Base-by-base conservation (phyloP, 2,329 filamentous ascomycete genomes). In the Penicillium sp. region DNA sequence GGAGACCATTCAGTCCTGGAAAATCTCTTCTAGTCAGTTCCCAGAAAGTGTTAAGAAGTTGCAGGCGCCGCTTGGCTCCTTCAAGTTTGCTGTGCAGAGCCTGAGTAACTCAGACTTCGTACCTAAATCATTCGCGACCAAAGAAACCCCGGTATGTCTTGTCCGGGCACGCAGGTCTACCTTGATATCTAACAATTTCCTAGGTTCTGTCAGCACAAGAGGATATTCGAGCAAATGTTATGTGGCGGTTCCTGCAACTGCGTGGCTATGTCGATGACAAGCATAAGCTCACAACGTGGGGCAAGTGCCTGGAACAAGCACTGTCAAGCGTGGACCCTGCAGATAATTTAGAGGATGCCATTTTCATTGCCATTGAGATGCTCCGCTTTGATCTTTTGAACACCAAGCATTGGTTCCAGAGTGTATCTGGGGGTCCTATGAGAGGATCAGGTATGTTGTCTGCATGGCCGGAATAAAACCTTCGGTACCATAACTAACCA, bases 211-310 rank as follows among this genome's bases (percentile, higher is more conserved):
- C 82, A 57, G 84, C 88, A n/a, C 84, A 88, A 61, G 82, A 89
- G 16, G 90, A 95, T 67, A 83, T 93, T 54, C 78, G 84, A 24
- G 79, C 91, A 19, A 90, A 96, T 66, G 85, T 88, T 7, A 83
- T 93, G 57, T 97, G 91, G 89, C 86, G 92, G 54, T 95, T 97
- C 75, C 82, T 99, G 22, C 91, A 96, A 70, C 82, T 98, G 49
- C 87, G 93, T 57, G 92, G 89, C 24, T 99, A 97, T 68, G 82
- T 96, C 47, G 86, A 95, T 65, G 81, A 84, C 48, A 82, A 84
- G 57, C 93, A 98, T 74, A 85, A 87, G 58, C 82, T 97, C 59
- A 96, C 93, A 9, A 76, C 80, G 9, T 96, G 92, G 91, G 95
- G 93, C 16, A 86, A 87, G 66, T 90, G 90, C 21, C 80, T 98